These are phyloP conservation scores for Solanum arcanum DNA, from an alignment of 257 asterid genomes.

Conservation along the genomic window DNA sequence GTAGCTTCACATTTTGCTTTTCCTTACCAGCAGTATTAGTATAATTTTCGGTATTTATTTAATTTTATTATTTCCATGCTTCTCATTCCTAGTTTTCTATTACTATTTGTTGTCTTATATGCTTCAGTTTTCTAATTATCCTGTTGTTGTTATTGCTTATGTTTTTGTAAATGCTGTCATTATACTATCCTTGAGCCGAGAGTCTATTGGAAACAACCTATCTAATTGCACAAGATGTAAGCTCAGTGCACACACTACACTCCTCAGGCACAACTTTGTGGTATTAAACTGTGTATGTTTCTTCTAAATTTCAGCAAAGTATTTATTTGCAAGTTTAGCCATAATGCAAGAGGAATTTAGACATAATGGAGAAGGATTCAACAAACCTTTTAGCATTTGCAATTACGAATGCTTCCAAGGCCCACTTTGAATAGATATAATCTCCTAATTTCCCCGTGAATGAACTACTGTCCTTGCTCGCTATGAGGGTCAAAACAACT, in stretches of 20 bases:
- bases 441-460: constrained; percentile 33
- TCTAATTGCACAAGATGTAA: background rate
- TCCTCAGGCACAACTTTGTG: background rate
- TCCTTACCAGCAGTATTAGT: background rate
- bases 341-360: background rate
- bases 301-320: background rate
- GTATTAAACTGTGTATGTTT: background rate
- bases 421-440: constrained; percentile 81
- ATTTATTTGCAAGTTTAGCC: background rate
- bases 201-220: background rate
- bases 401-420: constrained; percentile 75
- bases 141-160: background rate
- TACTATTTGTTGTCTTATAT: background rate
- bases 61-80: too few relatives aligned
- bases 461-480: constrained; percentile 41
- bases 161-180: background rate
- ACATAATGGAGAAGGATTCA: background rate
- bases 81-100: background rate
- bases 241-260: fast-evolving
- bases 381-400: constrained; percentile 71
- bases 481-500: constrained; percentile 75
- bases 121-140: background rate
- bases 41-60: background rate
- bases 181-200: background rate
- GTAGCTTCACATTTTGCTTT: background rate